Base-by-base conservation (phyloP, 2,329 filamentous ascomycete species). In the Chaetomium sp. region DNA sequence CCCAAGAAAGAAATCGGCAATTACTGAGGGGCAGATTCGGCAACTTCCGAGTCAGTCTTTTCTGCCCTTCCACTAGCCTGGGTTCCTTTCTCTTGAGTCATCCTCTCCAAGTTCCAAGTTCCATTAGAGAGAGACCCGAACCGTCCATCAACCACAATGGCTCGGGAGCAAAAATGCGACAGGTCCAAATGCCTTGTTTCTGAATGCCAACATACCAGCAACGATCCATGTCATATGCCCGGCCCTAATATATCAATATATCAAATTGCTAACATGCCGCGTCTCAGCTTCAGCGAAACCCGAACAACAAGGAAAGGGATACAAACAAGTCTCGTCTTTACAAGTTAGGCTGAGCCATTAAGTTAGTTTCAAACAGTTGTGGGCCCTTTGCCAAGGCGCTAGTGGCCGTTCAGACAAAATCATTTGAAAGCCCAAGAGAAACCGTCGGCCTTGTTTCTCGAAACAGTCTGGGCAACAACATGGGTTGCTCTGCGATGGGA, bases 91-190 rank as follows among this genome's bases (percentile, higher is more conserved):
- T 16, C 35, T 38, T 16, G n/a, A n/a, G n/a, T n/a, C 27, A 29
- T 42, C 38, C 16, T n/a, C 38, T 19, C 19, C 38, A n/a, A 47
- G 45, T 47, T 19, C 19, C 38, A n/a, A 47, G 45, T 47, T 47
- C n/a, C 45, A 21, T 47, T 47, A 6, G 45, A 12, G 31, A 25
- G 12, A 53, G 21, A 21, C 19, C 33, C 49, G 27, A 59, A 59
- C 57, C 57, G 19, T 47, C 50, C 38, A 9, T 27, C 27, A 33
- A 35, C 27, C 16, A n/a, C 42, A 50, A 50, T 19, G 57, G 57
- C 45, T 59, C 57, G 57, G 57, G 27, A 59, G 4, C 42, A 21
- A 23, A 42, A 57, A 38, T 57, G 35, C 55, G 27, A 54, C 29
- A 13, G 51, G n/a, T 35, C 29, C 29, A 23, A 31, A 29, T 53